These are phyloP conservation scores for Metschnikowia noctiluminum DNA, from an alignment of 805 yeast genomes.

Conservation along the genomic window DNA sequence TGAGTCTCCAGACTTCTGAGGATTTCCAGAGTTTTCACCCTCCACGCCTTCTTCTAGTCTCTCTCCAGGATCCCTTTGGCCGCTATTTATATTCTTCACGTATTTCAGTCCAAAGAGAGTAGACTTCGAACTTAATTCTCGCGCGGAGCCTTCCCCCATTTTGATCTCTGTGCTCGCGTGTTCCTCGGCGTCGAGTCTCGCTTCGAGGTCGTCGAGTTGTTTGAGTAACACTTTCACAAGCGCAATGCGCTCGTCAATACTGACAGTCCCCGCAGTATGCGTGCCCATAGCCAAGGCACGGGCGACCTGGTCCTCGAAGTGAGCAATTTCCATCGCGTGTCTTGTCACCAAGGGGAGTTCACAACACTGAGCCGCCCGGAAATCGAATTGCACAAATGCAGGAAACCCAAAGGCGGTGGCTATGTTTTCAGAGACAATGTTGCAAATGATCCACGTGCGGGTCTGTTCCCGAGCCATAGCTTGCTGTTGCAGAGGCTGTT, in stretches of 20 bases:
- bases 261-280: constrained; percentile 62
- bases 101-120: too few relatives aligned
- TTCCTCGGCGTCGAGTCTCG: constrained; percentile 42
- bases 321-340: constrained; percentile 78
- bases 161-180: constrained; percentile 3
- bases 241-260: constrained; percentile 70
- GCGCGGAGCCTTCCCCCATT: too few relatives aligned
- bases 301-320: constrained; percentile 82
- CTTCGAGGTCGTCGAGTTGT: constrained; percentile 75
- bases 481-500: constrained; percentile 9
- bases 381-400: constrained; percentile 82
- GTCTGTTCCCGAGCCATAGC: constrained; percentile 68
- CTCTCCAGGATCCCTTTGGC: too few relatives aligned
- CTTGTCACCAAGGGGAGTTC: constrained; percentile 58
- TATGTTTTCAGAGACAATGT: constrained; percentile 82
- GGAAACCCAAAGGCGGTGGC: constrained; percentile 96
- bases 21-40: too few relatives aligned
- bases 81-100: too few relatives aligned
- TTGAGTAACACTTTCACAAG: constrained; percentile 64
- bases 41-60: too few relatives aligned
- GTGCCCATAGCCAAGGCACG: constrained; percentile 71
- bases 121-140: too few relatives aligned
- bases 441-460: constrained; percentile 92
- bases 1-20: too few relatives aligned
- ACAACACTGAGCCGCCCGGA: constrained; percentile 43